Evolutionary conservation across 2,329 filamentous ascomycete genomes (phyloP), one percentile per base, ranked within the genome.

Genomic region (Penicillium polonicum): DNA sequence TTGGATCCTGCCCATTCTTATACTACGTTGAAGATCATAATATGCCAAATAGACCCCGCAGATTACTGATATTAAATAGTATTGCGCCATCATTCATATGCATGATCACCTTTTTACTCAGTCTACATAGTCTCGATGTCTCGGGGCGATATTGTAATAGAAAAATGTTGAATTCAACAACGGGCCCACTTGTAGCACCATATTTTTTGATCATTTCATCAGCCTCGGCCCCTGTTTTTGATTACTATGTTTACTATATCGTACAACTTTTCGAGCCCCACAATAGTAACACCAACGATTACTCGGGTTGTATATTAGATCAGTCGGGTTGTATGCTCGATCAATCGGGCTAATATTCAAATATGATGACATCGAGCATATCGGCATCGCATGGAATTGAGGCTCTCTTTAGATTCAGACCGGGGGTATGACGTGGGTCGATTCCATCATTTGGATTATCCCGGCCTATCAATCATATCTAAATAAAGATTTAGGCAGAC

Each of bases 161-260:
- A 23, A 51, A 55, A 51, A 12, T n/a, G 12, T 21, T 2, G 5
- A 21, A 31, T 35, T 5, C 4, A 23, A 19, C 5, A 17, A 19
- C 13, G 21, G 29, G n/a, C 17, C 35, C 17, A n/a, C 5, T 27
- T 17, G 31, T 23, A 31, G n/a, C 23, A 31, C 21, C 6, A 5
- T 4, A 4, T 6, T n/a, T 31, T 44, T 29, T 51, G 53, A 55
- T 51, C n/a, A 55, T 55, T 51, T 51, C 53, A 51, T 55, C 53
- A 51, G 13, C 39, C 46, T 31, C 39, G 31, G 19, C 39, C 17
- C 6, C 10, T 21, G 5, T 23, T 3, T 19, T 25, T 35, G 45
- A 55, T 55, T 15, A 55, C 29, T 9, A 36, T 33, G 38, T 36
- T 49, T n/a, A 55, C 29, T 13, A 43, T 19, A 55, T 25, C 45